Base-by-base conservation (phyloP, 208 protist species). In the Trypanosoma mega region DNA sequence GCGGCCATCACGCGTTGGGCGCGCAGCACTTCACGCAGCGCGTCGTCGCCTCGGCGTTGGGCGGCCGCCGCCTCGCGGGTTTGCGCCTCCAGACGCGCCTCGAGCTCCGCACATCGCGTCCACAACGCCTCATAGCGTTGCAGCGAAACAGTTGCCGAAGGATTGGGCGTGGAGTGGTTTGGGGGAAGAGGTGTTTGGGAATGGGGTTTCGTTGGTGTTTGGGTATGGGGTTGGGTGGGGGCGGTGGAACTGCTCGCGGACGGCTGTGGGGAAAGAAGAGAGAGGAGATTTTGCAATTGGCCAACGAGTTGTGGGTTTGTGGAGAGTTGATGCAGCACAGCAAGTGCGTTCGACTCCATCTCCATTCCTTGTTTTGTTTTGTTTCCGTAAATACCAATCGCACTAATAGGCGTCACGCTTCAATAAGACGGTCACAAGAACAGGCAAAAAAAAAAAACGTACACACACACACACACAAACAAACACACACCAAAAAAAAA, bases 271-370 rank as follows among this genome's bases (percentile, higher is more conserved):
- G 52, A 64, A 14, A 90, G 49, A 20, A 85, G 41, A 2, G 79
- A 59, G 7, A 91, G 68, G 23, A 91, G 51, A 51, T 60, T 69
- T 60, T 91, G 84, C 56, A 91, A 67, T 39, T 85, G 75, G 20
- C 56, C 65, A 39, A 91, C 47, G 47, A 87, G 74, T 44, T 91
- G 69, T 21, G 84, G 84, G 46, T 91, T 83, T 7, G 67, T 63
- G 2, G 78, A 60, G 11, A 91, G 71, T 60, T 91, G 80, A 58
- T 84, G 84, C 36, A 91, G 63, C 33, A 91, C 62, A 57, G 75
- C 57, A 31, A 87, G 48, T 6, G 71, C 68, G 27, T 85, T 72
- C 34, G 54, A 41, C 61, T 69, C 70, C 77, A 82, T 87, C 37
- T 50, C 33, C 26, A 48, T 63, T 3, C 5, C n/a, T 39, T 26